phyloP scores from a whole-genome alignment of 495 filamentous ascomycete species.

The Margaritispora aquatica region DNA sequence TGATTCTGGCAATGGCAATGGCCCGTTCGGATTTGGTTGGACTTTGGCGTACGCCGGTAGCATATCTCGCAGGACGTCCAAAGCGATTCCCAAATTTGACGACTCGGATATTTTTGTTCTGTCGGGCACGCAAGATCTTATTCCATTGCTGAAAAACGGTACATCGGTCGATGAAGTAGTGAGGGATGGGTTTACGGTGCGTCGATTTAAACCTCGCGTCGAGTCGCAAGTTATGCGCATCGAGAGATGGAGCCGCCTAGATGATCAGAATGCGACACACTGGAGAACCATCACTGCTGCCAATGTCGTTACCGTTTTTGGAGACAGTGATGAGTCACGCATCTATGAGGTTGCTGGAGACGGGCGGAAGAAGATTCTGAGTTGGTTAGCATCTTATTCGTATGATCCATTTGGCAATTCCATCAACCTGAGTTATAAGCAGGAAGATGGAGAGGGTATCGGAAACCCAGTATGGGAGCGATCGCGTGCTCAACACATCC shows the following conservation, averaged over 20 bases:
- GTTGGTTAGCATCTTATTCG: too few relatives aligned
- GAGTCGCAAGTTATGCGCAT: constrained; percentile 19
- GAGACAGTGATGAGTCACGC: neutral
- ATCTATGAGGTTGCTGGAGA: too few relatives aligned
- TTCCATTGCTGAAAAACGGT: constrained; percentile 10
- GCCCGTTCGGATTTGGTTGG: constrained; percentile 34
- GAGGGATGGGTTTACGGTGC: constrained; percentile 3
- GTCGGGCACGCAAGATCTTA: constrained; percentile 22
- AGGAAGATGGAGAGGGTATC: too few relatives aligned
- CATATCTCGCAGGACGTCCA: constrained; percentile 27
- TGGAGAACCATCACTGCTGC: constrained; percentile 19
- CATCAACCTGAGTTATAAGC: too few relatives aligned
- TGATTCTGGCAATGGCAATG: constrained; percentile 26
- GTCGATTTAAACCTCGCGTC: neutral
- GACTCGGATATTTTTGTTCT: constrained; percentile 25
- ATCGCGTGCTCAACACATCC: too few relatives aligned
- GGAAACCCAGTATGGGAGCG: too few relatives aligned
- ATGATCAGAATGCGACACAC: constrained; percentile 6
- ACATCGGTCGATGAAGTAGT: neutral
- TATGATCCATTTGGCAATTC: too few relatives aligned
- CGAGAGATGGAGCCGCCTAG: constrained; percentile 24
- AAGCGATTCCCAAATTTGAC: constrained; percentile 22
- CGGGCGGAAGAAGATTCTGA: too few relatives aligned
- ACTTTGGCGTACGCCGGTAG: neutral
- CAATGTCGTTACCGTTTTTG: constrained; percentile 12